phyloP scores from a whole-genome alignment of 306 rosid species.

The Cucurbita pepo region DNA sequence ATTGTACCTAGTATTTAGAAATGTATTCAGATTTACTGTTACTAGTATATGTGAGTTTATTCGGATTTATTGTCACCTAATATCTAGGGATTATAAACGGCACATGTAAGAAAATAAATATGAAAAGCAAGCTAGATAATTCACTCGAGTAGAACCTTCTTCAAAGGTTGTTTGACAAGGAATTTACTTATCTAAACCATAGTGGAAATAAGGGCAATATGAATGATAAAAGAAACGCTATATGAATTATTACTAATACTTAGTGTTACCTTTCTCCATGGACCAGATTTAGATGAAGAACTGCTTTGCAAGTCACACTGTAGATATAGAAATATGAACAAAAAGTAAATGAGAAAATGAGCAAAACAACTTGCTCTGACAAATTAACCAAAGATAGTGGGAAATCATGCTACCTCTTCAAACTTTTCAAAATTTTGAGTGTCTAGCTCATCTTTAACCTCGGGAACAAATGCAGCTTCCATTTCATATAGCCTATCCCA shows the following conservation, averaged over 20 bases:
- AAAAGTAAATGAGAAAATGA: constrained; percentile 7
- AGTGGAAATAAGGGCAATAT: background rate
- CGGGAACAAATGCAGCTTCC: constrained; percentile 96
- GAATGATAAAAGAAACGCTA: background rate
- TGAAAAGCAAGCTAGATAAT: too few species aligned
- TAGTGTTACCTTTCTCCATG: constrained; percentile 80
- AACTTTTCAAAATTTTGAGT: constrained; percentile 96
- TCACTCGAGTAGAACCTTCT: background rate
- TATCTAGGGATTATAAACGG: too few species aligned
- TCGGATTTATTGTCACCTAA: too few species aligned
- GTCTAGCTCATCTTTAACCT: constrained; percentile 91
- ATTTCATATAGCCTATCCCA: constrained; percentile 83
- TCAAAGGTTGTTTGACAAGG: background rate
- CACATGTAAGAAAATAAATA: too few species aligned
- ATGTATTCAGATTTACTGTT: too few species aligned
- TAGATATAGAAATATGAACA: constrained; percentile 14
- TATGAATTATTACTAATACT: background rate
- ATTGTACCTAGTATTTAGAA: too few species aligned
- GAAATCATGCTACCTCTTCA: constrained; percentile 55
- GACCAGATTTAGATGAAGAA: constrained; percentile 58
- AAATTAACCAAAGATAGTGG: constrained; percentile 7
- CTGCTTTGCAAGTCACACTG: constrained; percentile 55
- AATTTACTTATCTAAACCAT: background rate
- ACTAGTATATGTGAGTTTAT: too few species aligned
- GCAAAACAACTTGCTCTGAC: constrained; percentile 5